Conservation (phyloP, 106 monocot species). For the Triglochin maritima region DNA sequence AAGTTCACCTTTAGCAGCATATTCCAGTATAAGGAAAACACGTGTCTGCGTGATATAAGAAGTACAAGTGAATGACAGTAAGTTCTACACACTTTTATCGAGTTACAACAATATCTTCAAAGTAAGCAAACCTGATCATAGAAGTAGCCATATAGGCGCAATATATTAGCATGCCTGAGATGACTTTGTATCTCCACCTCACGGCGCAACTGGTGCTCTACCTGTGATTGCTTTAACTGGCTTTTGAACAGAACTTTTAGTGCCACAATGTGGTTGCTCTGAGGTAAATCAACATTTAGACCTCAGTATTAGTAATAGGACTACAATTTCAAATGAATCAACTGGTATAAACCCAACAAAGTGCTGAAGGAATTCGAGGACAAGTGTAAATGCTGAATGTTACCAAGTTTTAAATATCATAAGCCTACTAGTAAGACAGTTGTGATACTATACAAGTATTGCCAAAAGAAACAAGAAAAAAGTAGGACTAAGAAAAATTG, state of each 20-base stretch:
- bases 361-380: no score
- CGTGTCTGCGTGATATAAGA: constrained; percentile 40
- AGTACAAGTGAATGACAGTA: not conserved
- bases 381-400: no score
- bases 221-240: constrained; percentile 94
- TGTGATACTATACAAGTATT: not conserved
- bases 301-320: no score
- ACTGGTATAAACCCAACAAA: not conserved
- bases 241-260: constrained; percentile 95
- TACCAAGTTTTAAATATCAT: no score
- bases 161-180: constrained; percentile 82
- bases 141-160: constrained; percentile 95
- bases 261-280: constrained; percentile 97
- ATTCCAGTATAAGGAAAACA: constrained; percentile 89
- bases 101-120: not conserved
- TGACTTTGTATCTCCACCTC: constrained; percentile 99
- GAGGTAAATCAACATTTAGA: constrained; percentile 6
- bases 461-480: not conserved
- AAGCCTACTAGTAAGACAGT: no score
- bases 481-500: not conserved
- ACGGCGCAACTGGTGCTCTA: constrained; percentile 89
- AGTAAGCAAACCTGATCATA: constrained; percentile 80
- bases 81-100: not conserved
- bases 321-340: no score
- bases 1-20: constrained; percentile 92